Evolutionary conservation across 768 basidiomycete genomes (phyloP).

Genomic region (Suillus alpinus): DNA sequence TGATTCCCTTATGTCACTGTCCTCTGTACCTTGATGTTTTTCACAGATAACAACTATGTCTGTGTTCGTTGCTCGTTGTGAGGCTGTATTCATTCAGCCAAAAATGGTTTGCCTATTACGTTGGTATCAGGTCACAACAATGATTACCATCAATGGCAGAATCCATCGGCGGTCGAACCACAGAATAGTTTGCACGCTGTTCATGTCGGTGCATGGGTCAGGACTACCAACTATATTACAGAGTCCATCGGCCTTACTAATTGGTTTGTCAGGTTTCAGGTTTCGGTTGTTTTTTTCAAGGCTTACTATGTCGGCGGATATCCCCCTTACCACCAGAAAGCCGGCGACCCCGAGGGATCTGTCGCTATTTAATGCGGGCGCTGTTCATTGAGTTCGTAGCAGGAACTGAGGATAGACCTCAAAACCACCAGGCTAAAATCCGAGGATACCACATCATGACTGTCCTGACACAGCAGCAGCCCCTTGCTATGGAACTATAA

Average conservation of each 20-base stretch:
- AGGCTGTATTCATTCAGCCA: slow-evolving; percentile 52
- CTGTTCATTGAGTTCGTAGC: background rate
- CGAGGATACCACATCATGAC: slow-evolving; percentile 29
- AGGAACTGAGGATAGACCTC: background rate
- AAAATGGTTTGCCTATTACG: background rate
- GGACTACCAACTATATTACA: background rate
- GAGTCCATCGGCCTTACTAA: slow-evolving; percentile 47
- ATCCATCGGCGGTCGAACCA: background rate
- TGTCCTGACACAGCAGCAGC: slow-evolving; percentile 35
- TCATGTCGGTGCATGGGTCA: background rate
- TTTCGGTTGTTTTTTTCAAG: slow-evolving; percentile 33
- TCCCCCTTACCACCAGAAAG: slow-evolving; percentile 19
- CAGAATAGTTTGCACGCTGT: background rate
- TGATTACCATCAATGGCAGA: background rate
- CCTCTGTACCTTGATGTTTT: background rate
- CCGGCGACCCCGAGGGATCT: slow-evolving; percentile 44
- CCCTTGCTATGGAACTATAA: slow-evolving; percentile 41
- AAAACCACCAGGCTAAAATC: slow-evolving; percentile 1
- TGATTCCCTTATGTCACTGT: slow-evolving; percentile 21
- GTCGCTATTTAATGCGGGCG: slow-evolving; percentile 37
- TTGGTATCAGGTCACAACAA: background rate
- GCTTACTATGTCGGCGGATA: slow-evolving; percentile 42
- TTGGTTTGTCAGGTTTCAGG: slow-evolving; percentile 46
- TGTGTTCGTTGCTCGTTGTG: background rate
- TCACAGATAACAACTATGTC: background rate